Base-by-base conservation (phyloP, 306 rosid genomes). In the Canavalia gladiata region DNA sequence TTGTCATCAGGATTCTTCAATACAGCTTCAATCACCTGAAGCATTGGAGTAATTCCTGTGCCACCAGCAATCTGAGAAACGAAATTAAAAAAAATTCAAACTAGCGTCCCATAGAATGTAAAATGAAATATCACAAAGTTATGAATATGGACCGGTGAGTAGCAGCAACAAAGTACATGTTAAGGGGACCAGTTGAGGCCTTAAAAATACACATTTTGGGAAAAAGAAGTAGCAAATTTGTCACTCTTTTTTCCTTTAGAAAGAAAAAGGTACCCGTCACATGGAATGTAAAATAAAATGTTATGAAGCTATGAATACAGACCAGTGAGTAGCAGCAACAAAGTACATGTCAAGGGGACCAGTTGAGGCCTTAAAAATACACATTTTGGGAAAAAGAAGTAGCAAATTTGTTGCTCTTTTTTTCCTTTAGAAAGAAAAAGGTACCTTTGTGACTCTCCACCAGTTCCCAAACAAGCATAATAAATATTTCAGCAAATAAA, bases 21-120 rank as follows among this genome's bases (percentile, higher is more conserved):
- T 72, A 96, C 83, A 76, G 99, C 99, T 83, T 94, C 99, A 87
- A 94, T 90, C 56, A 96, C 91, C 88, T 96, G 98, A 82, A 96
- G 97, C 98, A 96, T 92, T 42, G 98, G 99, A 76, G 99, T 96
- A 82, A 96, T 96, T 81, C 99, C 97, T 2, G 98, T 59, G 76
- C 99, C 98, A 31, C 99, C 98, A 7, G 99, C 98, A 88, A 96
- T 84, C 99, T 94, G 88, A 66, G 81, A 64, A 68, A 78, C 60
- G 70, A 34, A 82, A 82, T 18, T 37, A 39, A 54, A 43, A 43
- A 50, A 0, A 33, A 5, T 12, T 67, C 68, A 77, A 73, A 59
- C 33, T 29, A 12, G 67, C 52, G 57, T 9, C 43, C 7, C 71
- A 66, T 35, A 46, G 56, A 74, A 70, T 73, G 79, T 29, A 51